Evolutionary conservation across 2,329 filamentous ascomycete genomes (phyloP).

Genomic region (Neurospora sp.): DNA sequence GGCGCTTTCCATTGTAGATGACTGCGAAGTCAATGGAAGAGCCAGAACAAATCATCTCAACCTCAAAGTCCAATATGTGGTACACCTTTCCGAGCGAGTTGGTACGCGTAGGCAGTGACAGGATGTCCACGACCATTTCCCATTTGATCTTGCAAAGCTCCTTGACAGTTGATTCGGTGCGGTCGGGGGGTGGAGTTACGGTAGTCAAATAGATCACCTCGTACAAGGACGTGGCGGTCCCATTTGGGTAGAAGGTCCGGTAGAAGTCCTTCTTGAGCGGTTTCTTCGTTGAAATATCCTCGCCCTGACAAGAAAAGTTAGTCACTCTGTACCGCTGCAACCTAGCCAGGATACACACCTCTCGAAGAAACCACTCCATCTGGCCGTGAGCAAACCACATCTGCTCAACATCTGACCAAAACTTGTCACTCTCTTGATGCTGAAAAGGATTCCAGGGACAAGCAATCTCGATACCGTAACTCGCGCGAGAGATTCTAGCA

Average conservation of each 20-base stretch:
- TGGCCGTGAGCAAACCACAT: constrained; percentile 1
- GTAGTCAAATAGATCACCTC: too few species aligned
- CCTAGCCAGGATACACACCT: constrained; percentile 2
- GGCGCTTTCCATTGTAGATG: constrained; percentile 8
- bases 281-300: neutral
- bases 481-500: constrained; percentile 9
- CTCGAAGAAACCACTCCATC: constrained; percentile 13
- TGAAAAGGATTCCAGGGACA: neutral
- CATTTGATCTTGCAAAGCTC: too few species aligned
- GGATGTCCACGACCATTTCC: neutral
- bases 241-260: neutral
- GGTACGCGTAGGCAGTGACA: neutral
- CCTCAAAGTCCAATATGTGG: constrained; percentile 1
- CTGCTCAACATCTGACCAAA: neutral
- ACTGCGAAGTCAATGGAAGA: constrained; percentile 9
- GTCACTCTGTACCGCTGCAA: neutral
- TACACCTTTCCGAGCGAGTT: constrained; percentile 1
- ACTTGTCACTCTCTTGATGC: constrained; percentile 6
- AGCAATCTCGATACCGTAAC: neutral
- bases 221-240: neutral
- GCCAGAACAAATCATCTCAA: constrained; percentile 10
- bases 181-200: too few species aligned
- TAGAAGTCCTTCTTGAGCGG: neutral
- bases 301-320: neutral
- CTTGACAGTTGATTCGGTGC: too few species aligned